Evolutionary conservation across 257 asterid genomes (phyloP).

Genomic region (Handroanthus guayacan): DNA sequence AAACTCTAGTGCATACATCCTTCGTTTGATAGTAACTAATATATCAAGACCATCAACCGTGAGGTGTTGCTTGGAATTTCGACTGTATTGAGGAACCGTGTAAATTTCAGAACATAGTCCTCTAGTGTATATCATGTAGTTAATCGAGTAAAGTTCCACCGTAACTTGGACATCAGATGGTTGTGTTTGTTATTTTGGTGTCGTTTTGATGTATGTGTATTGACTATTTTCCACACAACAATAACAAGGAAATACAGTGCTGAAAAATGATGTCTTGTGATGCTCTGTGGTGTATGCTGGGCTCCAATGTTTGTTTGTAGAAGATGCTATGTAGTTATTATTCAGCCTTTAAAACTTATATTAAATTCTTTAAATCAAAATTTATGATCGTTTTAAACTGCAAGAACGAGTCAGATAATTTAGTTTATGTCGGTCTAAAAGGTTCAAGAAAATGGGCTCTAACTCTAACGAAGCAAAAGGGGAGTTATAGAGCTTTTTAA

Average conservation of each 20-base stretch:
- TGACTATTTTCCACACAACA: not conserved
- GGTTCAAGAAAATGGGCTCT: too few species aligned
- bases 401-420: too few species aligned
- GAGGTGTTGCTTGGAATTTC: conserved; percentile 19
- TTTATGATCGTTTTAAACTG: too few species aligned
- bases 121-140: conserved; percentile 45
- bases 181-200: not conserved
- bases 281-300: not conserved
- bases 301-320: too few species aligned
- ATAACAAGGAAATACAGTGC: not conserved
- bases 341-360: too few species aligned
- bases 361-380: too few species aligned
- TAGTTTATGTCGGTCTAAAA: too few species aligned
- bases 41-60: conserved; percentile 31
- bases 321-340: too few species aligned
- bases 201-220: not conserved
- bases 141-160: conserved; percentile 14
- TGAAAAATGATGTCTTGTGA: not conserved
- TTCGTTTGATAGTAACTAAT: conserved; percentile 30
- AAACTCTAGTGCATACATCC: conserved; percentile 31
- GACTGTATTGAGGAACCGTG: conserved; percentile 41
- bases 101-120: conserved; percentile 38
- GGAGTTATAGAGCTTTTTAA: too few species aligned
- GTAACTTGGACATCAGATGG: not conserved
- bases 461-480: too few species aligned